Evolutionary conservation across 2,329 filamentous ascomycete species (phyloP).

Genomic region (Apiospora rasikravindrae): DNA sequence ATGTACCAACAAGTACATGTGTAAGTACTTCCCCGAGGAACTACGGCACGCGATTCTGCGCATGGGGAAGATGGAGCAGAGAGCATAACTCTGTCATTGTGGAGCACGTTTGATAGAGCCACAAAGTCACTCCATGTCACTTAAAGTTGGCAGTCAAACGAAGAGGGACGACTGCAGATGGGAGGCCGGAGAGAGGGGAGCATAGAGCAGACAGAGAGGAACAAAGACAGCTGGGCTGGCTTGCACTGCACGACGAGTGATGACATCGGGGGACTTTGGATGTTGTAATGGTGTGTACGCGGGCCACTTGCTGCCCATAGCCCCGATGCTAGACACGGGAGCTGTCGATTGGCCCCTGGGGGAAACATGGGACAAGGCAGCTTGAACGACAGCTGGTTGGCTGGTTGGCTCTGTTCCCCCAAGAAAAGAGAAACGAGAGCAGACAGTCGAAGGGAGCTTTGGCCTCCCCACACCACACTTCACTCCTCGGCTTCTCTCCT

Average conservation of each 20-base stretch:
- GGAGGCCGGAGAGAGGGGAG: slow-evolving; percentile 21
- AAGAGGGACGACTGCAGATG: slow-evolving; percentile 30
- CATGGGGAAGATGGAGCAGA: slow-evolving; percentile 21
- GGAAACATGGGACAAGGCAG: not conserved
- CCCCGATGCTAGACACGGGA: slow-evolving; percentile 18
- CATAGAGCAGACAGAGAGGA: slow-evolving; percentile 1
- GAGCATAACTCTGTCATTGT: slow-evolving; percentile 22
- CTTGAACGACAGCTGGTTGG: not conserved
- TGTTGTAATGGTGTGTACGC: slow-evolving; percentile 18
- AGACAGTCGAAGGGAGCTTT: not conserved
- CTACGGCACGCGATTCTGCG: not conserved
- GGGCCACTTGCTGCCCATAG: slow-evolving; percentile 3
- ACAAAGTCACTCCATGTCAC: slow-evolving; percentile 29
- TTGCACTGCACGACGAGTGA: slow-evolving; percentile 6
- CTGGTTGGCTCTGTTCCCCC: slow-evolving; percentile 1
- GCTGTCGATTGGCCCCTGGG: slow-evolving; percentile 4
- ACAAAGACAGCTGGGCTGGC: slow-evolving; percentile 3
- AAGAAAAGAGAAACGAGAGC: not conserved
- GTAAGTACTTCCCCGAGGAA: not conserved
- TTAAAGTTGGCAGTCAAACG: slow-evolving; percentile 33
- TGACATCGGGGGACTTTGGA: slow-evolving; percentile 16
- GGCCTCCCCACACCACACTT: not conserved
- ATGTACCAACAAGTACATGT: not conserved
- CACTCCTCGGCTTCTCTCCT: too few relatives aligned
- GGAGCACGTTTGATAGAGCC: slow-evolving; percentile 24